phyloP scores from a whole-genome alignment of 2,329 filamentous ascomycete genomes.

The Thermoascus crustaceus region DNA sequence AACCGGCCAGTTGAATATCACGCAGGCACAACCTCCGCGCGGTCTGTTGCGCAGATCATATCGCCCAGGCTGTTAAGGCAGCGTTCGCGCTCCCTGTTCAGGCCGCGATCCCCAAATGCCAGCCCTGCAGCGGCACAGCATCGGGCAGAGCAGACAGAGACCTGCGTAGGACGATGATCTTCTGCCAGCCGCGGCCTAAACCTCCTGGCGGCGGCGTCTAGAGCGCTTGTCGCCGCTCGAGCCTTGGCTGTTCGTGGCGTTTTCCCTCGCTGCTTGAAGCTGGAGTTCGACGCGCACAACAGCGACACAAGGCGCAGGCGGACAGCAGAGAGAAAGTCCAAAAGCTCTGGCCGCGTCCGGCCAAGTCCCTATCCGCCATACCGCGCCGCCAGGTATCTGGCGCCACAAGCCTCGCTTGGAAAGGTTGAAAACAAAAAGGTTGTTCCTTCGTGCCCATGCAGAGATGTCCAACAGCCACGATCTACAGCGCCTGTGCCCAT shows the following conservation, averaged over 20 bases:
- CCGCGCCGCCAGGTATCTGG: constrained; percentile 3
- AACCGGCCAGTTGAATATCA: no score
- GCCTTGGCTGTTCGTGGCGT: constrained; percentile 8
- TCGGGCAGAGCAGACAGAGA: no score
- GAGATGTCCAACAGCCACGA: constrained; percentile 24
- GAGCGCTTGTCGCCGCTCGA: constrained; percentile 23
- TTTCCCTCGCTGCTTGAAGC: constrained; percentile 10
- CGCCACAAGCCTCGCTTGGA: constrained; percentile 1
- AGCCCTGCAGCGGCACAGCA: no score
- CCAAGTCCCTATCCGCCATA: no score
- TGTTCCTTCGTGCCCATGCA: constrained; percentile 22
- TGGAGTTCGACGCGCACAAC: no score
- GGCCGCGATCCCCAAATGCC: no score
- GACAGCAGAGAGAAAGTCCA: background rate
- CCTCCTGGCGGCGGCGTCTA: constrained; percentile 19
- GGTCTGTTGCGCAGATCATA: background rate
- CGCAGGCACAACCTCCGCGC: no score
- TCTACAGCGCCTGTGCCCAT: constrained; percentile 15
- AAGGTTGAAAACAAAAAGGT: background rate
- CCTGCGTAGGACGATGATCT: constrained; percentile 7
- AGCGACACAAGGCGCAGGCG: constrained; percentile 13
- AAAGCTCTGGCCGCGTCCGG: no score
- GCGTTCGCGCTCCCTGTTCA: background rate
- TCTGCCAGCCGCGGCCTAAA: constrained; percentile 7
- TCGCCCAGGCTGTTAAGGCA: background rate